These are phyloP conservation scores for Diaporthe sp. DNA, from an alignment of 2,329 filamentous ascomycete genomes.

Conservation along the genomic window DNA sequence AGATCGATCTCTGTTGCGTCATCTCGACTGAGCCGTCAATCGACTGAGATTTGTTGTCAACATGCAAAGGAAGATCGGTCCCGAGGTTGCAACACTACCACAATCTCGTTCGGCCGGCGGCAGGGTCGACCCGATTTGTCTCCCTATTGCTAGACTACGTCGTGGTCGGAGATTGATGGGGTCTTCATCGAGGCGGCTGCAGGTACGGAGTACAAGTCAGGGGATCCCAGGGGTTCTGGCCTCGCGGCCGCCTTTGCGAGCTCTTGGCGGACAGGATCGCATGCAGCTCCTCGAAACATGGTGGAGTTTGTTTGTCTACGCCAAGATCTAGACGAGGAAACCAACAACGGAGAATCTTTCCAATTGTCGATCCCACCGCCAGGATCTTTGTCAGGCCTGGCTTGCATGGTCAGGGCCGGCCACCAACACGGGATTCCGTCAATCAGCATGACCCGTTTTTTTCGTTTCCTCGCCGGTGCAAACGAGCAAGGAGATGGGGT, in stretches of 20 bases:
- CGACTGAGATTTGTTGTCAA: not conserved
- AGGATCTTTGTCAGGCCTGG: constrained; percentile 7
- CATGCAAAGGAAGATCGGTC: not conserved
- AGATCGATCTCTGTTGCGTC: constrained; percentile 13
- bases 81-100: not conserved
- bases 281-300: constrained; percentile 6
- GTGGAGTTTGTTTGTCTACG: constrained; percentile 19
- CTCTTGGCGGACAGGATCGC: constrained; percentile 17
- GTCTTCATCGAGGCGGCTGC: constrained; percentile 9
- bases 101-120: not conserved
- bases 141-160: constrained; percentile 1
- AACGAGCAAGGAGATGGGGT: constrained; percentile 4
- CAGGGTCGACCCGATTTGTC: not conserved
- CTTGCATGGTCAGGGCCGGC: not conserved
- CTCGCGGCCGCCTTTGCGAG: constrained; percentile 8
- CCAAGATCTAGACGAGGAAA: constrained; percentile 28
- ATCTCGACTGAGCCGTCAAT: not conserved
- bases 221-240: constrained; percentile 2
- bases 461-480: constrained; percentile 1
- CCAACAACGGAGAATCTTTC: constrained; percentile 23
- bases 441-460: constrained; percentile 8
- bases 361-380: constrained; percentile 4
- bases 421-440: constrained; percentile 12
- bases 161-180: constrained; percentile 16
- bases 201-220: constrained; percentile 15